Percentiles rank a stretch among this genome's conserved stretches.
phyloP scores from a whole-genome alignment of 805 yeast genomes.

The Grigorovia yakushimaensis region DNA sequence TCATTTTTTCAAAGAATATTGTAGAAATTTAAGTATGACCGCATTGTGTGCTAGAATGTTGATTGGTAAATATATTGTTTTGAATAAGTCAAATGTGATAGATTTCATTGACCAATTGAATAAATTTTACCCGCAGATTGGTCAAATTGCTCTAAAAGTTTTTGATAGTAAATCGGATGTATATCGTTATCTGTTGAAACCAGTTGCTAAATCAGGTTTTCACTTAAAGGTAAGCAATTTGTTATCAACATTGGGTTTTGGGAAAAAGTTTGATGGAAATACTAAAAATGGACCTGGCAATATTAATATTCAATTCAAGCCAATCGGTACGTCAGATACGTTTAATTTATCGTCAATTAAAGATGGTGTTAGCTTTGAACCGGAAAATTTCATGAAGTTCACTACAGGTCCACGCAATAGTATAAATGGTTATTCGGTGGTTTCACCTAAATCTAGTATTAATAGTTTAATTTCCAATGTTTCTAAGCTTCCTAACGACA shows the following conservation, averaged over 20 bases:
- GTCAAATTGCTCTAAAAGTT: conserved; percentile 6
- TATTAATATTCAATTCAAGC: not conserved
- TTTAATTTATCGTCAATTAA: not conserved
- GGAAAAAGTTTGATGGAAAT: not conserved
- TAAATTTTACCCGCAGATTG: conserved; percentile 51
- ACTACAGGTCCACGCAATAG: not conserved
- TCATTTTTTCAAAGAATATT: conserved; percentile 10
- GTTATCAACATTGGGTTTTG: conserved; percentile 1
- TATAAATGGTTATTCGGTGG: not conserved
- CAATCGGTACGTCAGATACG: not conserved
- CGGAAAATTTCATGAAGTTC: not conserved
- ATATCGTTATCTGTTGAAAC: conserved; percentile 16
- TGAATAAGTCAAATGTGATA: conserved; percentile 36
- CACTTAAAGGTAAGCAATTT: conserved; percentile 15
- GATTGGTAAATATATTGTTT: not conserved
- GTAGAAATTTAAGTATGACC: conserved; percentile 11
- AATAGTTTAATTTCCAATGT: not conserved
- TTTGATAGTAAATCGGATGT: conserved; percentile 17
- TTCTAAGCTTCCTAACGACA: not conserved
- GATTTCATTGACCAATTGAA: conserved; percentile 56
- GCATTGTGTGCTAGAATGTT: conserved; percentile 12
- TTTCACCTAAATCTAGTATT: not conserved
- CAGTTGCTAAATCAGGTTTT: conserved; percentile 21
- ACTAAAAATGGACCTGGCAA: not conserved
- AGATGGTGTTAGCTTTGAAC: not conserved